These are phyloP conservation scores for Penicillium lividum DNA, from an alignment of 495 filamentous ascomycete genomes.

Conservation along the genomic window DNA sequence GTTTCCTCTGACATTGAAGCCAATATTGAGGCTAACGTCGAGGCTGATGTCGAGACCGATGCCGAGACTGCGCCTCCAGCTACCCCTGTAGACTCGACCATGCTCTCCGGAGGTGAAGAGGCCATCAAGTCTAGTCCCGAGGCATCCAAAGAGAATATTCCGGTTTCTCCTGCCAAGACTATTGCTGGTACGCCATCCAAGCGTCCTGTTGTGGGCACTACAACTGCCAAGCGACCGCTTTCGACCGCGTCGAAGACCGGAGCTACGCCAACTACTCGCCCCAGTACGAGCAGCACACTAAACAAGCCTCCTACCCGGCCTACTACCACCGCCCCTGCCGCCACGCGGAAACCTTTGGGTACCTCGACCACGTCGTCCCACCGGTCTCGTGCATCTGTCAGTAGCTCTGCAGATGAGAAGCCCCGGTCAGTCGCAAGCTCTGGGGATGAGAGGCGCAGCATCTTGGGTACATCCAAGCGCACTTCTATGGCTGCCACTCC, in stretches of 20 bases:
- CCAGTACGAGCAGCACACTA: conserved; percentile 37
- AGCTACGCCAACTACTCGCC: conserved; percentile 26
- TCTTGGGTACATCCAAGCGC: conserved; percentile 47
- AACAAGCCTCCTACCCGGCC: conserved; percentile 50
- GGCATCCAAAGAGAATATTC: conserved; percentile 40
- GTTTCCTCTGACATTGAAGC: conserved; percentile 27
- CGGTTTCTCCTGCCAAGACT: conserved; percentile 35
- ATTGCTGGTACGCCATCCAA: conserved; percentile 29
- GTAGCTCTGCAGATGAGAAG: conserved; percentile 53
- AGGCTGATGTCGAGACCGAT: conserved; percentile 22
- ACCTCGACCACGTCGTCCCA: conserved; percentile 45
- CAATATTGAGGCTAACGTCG: conserved; percentile 6
- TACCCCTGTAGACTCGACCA: conserved; percentile 41
- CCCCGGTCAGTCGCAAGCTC: conserved; percentile 45
- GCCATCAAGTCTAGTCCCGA: conserved; percentile 41
- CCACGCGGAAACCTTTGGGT: conserved; percentile 41
- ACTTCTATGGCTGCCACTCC: conserved; percentile 47
- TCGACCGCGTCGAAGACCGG: conserved; percentile 33
- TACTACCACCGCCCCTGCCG: conserved; percentile 37
- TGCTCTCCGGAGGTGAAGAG: conserved; percentile 44
- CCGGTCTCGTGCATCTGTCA: conserved; percentile 46
- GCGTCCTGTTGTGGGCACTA: conserved; percentile 34
- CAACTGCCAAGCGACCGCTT: conserved; percentile 39
- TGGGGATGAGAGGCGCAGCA: conserved; percentile 47
- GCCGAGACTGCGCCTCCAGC: conserved; percentile 38